These are phyloP conservation scores for Globisporangium takayamanum DNA, from an alignment of 352 stramenopile genomes.

Conservation along the genomic window DNA sequence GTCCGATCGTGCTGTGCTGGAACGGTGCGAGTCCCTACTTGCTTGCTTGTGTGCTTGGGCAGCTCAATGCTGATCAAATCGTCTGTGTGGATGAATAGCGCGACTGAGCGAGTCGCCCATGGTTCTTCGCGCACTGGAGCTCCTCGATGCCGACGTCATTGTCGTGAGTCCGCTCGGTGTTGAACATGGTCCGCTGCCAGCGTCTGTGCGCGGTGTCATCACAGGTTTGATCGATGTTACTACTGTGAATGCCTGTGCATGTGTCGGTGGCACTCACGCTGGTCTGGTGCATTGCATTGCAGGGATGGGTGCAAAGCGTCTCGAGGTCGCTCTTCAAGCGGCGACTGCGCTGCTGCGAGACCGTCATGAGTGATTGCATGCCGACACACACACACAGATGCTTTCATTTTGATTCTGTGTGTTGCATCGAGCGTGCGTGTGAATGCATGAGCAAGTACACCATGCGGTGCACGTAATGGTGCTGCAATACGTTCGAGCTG, in stretches of 20 bases:
- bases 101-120: constrained; percentile 26
- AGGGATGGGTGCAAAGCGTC: too few species aligned
- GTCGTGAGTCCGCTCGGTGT: constrained; percentile 26
- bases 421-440: too few species aligned
- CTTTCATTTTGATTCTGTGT: too few species aligned
- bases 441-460: too few species aligned
- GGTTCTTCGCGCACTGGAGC: constrained; percentile 24
- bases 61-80: too few species aligned
- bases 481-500: too few species aligned
- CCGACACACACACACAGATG: too few species aligned
- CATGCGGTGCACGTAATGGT: too few species aligned
- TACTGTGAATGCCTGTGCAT: background rate
- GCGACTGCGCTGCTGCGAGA: too few species aligned
- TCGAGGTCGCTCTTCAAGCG: too few species aligned
- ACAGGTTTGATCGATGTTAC: constrained; percentile 14
- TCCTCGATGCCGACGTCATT: constrained; percentile 23
- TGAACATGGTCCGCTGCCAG: constrained; percentile 24
- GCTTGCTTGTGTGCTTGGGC: background rate
- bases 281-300: background rate
- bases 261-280: background rate
- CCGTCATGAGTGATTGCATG: too few species aligned
- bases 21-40: constrained; percentile 18
- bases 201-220: constrained; percentile 28
- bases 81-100: constrained; percentile 7
- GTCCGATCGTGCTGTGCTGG: constrained; percentile 36